These are phyloP conservation scores for Puccinia novopanici DNA, from an alignment of 1,284 basidiomycete species.

Conservation along the genomic window DNA sequence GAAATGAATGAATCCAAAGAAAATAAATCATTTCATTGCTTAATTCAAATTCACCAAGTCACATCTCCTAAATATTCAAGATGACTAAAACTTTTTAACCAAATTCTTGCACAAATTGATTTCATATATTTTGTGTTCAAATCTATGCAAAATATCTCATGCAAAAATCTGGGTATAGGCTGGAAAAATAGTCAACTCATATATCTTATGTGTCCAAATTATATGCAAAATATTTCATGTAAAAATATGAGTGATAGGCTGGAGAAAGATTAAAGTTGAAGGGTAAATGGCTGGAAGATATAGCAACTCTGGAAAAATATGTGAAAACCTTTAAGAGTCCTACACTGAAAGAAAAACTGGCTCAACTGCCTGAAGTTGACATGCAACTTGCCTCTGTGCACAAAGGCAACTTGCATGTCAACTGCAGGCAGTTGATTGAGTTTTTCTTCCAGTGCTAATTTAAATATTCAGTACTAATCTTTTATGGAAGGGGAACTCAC, in stretches of 20 bases:
- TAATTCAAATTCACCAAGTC: not conserved
- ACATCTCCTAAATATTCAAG: not conserved
- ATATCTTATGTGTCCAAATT: not conserved
- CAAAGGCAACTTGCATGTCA: no score
- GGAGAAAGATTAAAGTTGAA: not conserved
- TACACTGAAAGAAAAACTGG: no score
- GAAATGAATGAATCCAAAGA: not conserved
- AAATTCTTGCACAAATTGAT: not conserved
- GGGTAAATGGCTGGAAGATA: conserved; percentile 17
- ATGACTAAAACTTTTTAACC: not conserved
- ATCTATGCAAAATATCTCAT: no score
- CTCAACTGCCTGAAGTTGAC: no score
- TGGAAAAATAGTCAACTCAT: not conserved
- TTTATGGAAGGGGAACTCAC: no score
- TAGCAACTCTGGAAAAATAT: not conserved
- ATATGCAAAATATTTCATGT: not conserved
- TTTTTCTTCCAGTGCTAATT: no score
- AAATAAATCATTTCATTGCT: conserved; percentile 1
- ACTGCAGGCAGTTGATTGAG: no score
- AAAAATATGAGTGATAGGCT: not conserved
- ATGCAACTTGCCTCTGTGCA: no score
- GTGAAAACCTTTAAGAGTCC: not conserved
- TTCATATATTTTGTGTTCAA: no score
- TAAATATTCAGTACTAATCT: no score
- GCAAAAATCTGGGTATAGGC: not conserved